Conservation (phyloP, 306 rosid genomes). For the Luffa acutangula region DNA sequence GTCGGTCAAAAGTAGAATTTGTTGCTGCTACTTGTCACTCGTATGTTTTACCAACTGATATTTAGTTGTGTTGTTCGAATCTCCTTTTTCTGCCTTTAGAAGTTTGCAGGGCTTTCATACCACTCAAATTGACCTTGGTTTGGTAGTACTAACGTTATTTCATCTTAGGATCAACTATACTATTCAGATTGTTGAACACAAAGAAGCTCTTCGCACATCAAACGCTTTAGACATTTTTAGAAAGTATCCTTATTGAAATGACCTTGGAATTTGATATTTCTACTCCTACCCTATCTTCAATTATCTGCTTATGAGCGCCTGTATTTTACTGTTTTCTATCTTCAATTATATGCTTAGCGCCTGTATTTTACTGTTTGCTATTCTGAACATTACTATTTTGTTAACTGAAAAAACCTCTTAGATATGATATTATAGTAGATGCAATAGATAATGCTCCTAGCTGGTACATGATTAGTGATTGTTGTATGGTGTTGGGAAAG, state of each 20-base stretch:
- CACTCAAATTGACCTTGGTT: neutral
- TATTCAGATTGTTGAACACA: slow-evolving; percentile 63
- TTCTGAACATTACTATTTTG: slow-evolving; percentile 19
- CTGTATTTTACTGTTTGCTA: neutral
- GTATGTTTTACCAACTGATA: slow-evolving; percentile 29
- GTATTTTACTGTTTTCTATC: too few relatives aligned
- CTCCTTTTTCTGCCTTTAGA: slow-evolving; percentile 6
- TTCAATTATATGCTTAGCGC: too few relatives aligned
- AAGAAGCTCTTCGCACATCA: slow-evolving; percentile 73
- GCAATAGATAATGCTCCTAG: slow-evolving; percentile 98
- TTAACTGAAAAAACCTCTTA: slow-evolving; percentile 30
- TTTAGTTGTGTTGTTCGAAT: neutral
- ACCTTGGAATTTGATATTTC: neutral
- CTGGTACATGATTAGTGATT: slow-evolving; percentile 88
- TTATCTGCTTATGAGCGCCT: neutral
- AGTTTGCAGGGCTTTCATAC: neutral
- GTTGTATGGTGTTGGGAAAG: slow-evolving; percentile 95
- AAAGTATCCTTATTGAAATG: slow-evolving; percentile 53
- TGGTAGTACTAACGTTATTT: slow-evolving; percentile 16
- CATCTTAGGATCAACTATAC: slow-evolving; percentile 66
- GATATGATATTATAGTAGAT: slow-evolving; percentile 79
- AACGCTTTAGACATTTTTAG: slow-evolving; percentile 78
- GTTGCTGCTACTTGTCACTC: too few relatives aligned
- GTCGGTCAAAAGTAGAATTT: too few relatives aligned
- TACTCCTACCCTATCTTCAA: neutral